Evolutionary conservation across 2,329 filamentous ascomycete genomes (phyloP).

Genomic region (Ilyonectria robusta): DNA sequence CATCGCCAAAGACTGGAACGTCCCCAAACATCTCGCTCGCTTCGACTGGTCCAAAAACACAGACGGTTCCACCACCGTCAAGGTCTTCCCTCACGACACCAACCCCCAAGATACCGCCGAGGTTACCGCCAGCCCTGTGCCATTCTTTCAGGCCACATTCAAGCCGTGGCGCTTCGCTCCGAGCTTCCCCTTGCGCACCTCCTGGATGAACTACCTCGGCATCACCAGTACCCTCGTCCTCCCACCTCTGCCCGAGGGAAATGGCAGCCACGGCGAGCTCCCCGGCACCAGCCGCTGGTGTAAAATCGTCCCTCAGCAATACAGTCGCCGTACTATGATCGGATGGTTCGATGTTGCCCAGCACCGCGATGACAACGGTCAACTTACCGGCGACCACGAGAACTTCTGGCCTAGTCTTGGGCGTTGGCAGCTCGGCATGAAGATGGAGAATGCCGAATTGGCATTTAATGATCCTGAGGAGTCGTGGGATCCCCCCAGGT

Average conservation of each 20-base stretch:
- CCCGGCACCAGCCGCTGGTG: slow-evolving; percentile 64
- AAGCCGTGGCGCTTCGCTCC: slow-evolving; percentile 59
- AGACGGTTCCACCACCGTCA: slow-evolving; percentile 56
- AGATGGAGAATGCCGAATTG: slow-evolving; percentile 55
- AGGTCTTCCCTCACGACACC: slow-evolving; percentile 62
- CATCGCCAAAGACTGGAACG: slow-evolving; percentile 65
- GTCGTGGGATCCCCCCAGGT: slow-evolving; percentile 47
- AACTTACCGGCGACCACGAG: slow-evolving; percentile 44
- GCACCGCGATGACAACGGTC: slow-evolving; percentile 46
- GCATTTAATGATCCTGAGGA: slow-evolving; percentile 49
- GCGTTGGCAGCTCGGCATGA: slow-evolving; percentile 60
- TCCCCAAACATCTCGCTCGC: slow-evolving; percentile 68
- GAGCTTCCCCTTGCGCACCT: slow-evolving; percentile 59
- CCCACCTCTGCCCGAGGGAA: slow-evolving; percentile 62
- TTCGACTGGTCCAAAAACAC: slow-evolving; percentile 61
- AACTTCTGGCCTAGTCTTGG: slow-evolving; percentile 65
- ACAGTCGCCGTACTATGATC: slow-evolving; percentile 52
- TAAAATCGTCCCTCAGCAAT: slow-evolving; percentile 52
- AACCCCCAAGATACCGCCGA: slow-evolving; percentile 49
- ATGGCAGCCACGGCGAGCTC: slow-evolving; percentile 58
- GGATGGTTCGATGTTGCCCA: slow-evolving; percentile 65
- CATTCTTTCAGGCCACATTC: slow-evolving; percentile 64
- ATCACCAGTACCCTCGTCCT: slow-evolving; percentile 61
- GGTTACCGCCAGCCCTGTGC: slow-evolving; percentile 49
- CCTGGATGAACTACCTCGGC: slow-evolving; percentile 57